Evolutionary conservation across 129 eudicot genomes (phyloP).

Genomic region (Centrapalus pauciflorus): DNA sequence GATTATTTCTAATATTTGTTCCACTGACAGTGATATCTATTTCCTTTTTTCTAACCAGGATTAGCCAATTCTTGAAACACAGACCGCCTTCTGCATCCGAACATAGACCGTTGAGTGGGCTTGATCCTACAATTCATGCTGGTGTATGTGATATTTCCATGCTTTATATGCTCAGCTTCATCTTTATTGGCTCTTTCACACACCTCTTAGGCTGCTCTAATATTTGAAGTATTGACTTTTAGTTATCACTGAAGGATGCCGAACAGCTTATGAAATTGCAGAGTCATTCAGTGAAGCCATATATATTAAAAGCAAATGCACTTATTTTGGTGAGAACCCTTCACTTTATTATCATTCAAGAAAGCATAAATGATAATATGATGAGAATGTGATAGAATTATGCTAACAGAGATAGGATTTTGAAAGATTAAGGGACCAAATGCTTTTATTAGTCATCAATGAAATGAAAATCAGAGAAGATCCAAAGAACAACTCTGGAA

Average conservation of each 20-base stretch:
- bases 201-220: neutral
- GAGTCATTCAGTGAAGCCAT: constrained; percentile 41
- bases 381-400: too few relatives aligned
- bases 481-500: too few relatives aligned
- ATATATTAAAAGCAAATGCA: constrained; percentile 74
- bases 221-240: constrained; percentile 14
- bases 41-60: constrained; percentile 39
- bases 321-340: constrained; percentile 78
- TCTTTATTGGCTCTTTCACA: neutral
- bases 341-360: too few relatives aligned
- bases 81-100: constrained; percentile 85
- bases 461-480: too few relatives aligned
- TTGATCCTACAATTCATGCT: constrained; percentile 98
- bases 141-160: constrained; percentile 45
- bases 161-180: neutral
- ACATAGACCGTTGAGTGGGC: constrained; percentile 76
- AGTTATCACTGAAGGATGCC: constrained; percentile 98
- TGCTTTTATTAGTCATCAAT: too few relatives aligned
- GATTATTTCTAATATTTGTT: too few relatives aligned
- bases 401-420: too few relatives aligned
- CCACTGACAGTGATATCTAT: neutral
- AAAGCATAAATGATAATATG: too few relatives aligned
- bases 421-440: too few relatives aligned
- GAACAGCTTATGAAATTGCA: constrained; percentile 63
- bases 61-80: constrained; percentile 59